phyloP scores from a whole-genome alignment of 139 green algal species.

The Chlorella sp. region DNA sequence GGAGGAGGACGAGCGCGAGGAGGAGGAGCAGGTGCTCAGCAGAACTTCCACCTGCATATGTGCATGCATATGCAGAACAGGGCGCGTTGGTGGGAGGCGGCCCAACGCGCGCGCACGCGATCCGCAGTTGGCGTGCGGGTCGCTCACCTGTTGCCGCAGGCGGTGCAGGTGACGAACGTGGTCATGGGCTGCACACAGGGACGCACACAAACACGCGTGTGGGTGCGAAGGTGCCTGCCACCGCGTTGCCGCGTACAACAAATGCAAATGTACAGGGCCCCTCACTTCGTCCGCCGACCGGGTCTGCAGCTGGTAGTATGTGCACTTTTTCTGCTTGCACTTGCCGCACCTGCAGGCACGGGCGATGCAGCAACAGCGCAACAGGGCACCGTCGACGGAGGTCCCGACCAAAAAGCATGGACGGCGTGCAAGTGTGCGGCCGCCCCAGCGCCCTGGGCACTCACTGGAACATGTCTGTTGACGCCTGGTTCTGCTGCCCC shows the following conservation, averaged over 20 bases:
- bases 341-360: constrained; percentile 68
- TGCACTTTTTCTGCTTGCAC: constrained; percentile 82
- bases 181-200: constrained; percentile 55
- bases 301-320: constrained; percentile 73
- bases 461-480: constrained; percentile 94
- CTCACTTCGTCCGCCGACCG: constrained; percentile 62
- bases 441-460: too few species aligned
- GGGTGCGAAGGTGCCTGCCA: too few species aligned
- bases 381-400: background rate
- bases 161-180: constrained; percentile 77
- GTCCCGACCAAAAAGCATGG: too few species aligned
- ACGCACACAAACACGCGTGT: too few species aligned
- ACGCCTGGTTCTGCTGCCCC: constrained; percentile 45
- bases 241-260: too few species aligned
- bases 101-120: too few species aligned
- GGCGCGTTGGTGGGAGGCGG: background rate
- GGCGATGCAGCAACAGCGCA: background rate
- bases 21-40: too few species aligned
- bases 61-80: background rate
- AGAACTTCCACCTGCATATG: constrained; percentile 76
- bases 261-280: too few species aligned
- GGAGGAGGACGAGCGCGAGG: too few species aligned
- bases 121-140: too few species aligned
- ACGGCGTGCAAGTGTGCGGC: too few species aligned
- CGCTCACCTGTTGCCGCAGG: constrained; percentile 71